Evolutionary conservation across 805 yeast genomes (phyloP).

Genomic region (Barnettozyma populi): DNA sequence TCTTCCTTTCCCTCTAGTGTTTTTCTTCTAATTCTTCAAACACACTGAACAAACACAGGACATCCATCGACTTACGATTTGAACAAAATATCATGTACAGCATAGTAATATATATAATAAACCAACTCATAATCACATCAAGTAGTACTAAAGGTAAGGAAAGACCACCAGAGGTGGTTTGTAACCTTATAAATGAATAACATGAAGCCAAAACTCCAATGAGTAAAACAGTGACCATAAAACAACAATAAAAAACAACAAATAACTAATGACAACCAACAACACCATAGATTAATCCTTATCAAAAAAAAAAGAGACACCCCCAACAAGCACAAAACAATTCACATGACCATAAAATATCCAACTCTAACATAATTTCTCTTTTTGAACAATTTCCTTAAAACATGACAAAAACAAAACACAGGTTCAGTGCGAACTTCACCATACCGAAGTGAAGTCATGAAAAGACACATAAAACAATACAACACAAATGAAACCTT

Average conservation of each 20-base stretch:
- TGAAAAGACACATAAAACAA: not conserved
- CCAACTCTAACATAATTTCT: not conserved
- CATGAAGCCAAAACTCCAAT: not conserved
- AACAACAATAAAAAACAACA: not conserved
- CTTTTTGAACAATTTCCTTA: not conserved
- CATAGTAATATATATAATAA: too few species aligned
- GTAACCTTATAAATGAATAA: not conserved
- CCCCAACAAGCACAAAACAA: not conserved
- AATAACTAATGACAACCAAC: not conserved
- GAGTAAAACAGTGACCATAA: not conserved
- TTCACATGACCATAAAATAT: not conserved
- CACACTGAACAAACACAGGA: too few species aligned
- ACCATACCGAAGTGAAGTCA: not conserved
- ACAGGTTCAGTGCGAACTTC: not conserved
- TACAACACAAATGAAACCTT: not conserved
- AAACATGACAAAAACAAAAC: not conserved
- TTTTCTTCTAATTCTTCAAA: too few species aligned
- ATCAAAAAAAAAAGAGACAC: not conserved
- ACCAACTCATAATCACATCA: not conserved
- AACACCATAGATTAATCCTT: not conserved
- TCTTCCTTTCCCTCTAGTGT: too few species aligned
- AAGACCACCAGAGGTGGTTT: not conserved
- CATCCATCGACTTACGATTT: too few species aligned
- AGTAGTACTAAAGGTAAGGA: not conserved
- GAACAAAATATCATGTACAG: too few species aligned